phyloP scores from a whole-genome alignment of 441 rosid species.

The Dalechampia spathulata region DNA sequence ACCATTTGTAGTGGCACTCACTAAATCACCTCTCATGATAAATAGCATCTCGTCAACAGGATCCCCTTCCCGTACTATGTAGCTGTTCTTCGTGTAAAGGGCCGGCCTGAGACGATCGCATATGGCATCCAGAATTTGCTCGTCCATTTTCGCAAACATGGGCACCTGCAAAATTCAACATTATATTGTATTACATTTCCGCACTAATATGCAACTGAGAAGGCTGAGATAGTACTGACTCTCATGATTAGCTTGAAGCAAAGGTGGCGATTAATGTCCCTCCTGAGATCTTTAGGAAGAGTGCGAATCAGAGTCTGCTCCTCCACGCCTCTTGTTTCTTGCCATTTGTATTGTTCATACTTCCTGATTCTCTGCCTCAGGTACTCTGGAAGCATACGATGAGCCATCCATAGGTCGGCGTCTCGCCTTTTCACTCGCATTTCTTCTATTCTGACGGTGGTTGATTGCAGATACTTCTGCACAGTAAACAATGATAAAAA shows the following conservation, averaged over 20 bases:
- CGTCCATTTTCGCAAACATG: conserved; percentile 84
- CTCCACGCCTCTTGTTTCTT: conserved; percentile 46
- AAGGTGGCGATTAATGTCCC: conserved; percentile 58
- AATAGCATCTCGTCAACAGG: conserved; percentile 22
- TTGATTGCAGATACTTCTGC: conserved; percentile 58
- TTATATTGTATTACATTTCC: neutral
- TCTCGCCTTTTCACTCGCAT: conserved; percentile 61
- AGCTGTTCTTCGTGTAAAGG: conserved; percentile 58
- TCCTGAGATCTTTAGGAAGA: conserved; percentile 60
- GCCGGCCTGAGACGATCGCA: conserved; percentile 73
- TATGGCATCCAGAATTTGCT: conserved; percentile 76
- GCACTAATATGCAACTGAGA: too few relatives aligned
- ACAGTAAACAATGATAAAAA: neutral
- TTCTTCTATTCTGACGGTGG: conserved; percentile 54
- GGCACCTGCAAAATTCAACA: conserved; percentile 46
- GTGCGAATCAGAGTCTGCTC: conserved; percentile 37
- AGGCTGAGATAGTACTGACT: conserved; percentile 35
- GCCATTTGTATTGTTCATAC: conserved; percentile 22
- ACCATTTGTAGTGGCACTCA: conserved; percentile 78
- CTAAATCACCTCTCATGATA: conserved; percentile 70
- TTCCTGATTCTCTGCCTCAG: conserved; percentile 40
- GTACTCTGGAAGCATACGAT: conserved; percentile 44
- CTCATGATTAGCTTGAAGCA: conserved; percentile 40
- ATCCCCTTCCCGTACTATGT: conserved; percentile 76
- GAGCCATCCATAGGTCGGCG: conserved; percentile 66